Percentiles rank a stretch among this genome's conserved stretches.
Conservation (phyloP, 192 early-diverging fungal genomes). For the Chytriomyces sp. region DNA sequence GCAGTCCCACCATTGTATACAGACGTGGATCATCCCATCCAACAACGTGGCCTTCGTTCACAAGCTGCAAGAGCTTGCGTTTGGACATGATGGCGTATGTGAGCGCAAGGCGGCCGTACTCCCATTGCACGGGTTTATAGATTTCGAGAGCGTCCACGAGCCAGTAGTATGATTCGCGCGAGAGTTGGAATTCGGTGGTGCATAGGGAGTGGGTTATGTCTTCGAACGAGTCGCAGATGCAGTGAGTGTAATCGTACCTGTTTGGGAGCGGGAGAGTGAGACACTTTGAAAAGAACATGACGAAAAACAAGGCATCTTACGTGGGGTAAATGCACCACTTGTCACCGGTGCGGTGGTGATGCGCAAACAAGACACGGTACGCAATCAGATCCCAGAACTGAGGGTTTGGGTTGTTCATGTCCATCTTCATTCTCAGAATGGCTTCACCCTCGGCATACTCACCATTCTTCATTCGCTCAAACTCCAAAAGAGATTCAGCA, state of each 20-base stretch:
- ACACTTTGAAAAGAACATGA: not conserved
- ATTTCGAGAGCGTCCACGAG: slow-evolving; percentile 96
- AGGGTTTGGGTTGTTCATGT: slow-evolving; percentile 95
- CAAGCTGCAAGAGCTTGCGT: slow-evolving; percentile 93
- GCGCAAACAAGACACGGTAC: slow-evolving; percentile 90
- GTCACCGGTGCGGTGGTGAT: slow-evolving; percentile 90
- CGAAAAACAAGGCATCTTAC: not conserved
- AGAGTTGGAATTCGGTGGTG: slow-evolving; percentile 93
- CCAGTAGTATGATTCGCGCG: slow-evolving; percentile 99
- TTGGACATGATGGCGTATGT: slow-evolving; percentile 97
- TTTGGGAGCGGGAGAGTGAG: not conserved
- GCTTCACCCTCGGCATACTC: slow-evolving; percentile 89
- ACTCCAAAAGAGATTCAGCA: slow-evolving; percentile 88
- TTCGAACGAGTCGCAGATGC: slow-evolving; percentile 98
- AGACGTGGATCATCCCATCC: slow-evolving; percentile 98
- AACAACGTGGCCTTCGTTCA: slow-evolving; percentile 74
- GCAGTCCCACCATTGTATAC: slow-evolving; percentile 93
- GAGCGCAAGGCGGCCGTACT: slow-evolving; percentile 93
- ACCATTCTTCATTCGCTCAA: slow-evolving; percentile 99
- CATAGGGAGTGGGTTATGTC: slow-evolving; percentile 99
- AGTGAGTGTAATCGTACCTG: slow-evolving; percentile 97
- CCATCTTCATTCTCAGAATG: slow-evolving; percentile 99
- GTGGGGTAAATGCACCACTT: slow-evolving; percentile 99
- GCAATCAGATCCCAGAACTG: slow-evolving; percentile 99
- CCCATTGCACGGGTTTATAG: slow-evolving; percentile 99